phyloP scores from a whole-genome alignment of 192 early-diverging fungal genomes.

The Coemansia sp. region DNA sequence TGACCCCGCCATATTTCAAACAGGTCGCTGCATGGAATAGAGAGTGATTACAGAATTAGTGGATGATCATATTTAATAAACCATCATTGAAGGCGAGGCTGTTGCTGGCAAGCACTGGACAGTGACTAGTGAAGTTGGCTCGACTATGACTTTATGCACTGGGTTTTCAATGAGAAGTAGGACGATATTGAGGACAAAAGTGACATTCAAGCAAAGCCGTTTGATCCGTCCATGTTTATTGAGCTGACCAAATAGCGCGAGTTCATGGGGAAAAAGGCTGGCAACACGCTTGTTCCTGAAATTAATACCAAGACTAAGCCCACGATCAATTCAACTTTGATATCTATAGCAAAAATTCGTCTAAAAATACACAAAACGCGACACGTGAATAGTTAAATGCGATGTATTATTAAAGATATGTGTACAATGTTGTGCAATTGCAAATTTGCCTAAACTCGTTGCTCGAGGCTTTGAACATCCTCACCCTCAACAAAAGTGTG shows the following conservation, averaged over 20 bases:
- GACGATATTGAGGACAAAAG: constrained; percentile 90
- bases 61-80: too few relatives aligned
- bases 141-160: constrained; percentile 78
- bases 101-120: constrained; percentile 85
- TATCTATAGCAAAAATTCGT: background rate
- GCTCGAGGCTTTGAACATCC: too few relatives aligned
- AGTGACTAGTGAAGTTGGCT: constrained; percentile 80
- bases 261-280: constrained; percentile 64
- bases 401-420: background rate
- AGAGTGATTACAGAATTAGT: too few relatives aligned
- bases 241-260: constrained; percentile 88
- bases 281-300: constrained; percentile 38
- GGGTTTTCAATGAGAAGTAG: constrained; percentile 84
- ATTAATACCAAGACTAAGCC: constrained; percentile 67
- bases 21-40: too few relatives aligned
- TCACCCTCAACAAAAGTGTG: background rate
- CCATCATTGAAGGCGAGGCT: constrained; percentile 67
- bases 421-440: background rate
- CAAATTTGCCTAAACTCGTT: background rate
- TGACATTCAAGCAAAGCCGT: constrained; percentile 65
- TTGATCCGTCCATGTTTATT: constrained; percentile 68
- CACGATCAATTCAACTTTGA: background rate
- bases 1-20: too few relatives aligned
- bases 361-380: background rate
- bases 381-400: too few relatives aligned